Evolutionary conservation across 164 flowering plant species (phyloP).

Genomic region (Tinospora cordifolia): DNA sequence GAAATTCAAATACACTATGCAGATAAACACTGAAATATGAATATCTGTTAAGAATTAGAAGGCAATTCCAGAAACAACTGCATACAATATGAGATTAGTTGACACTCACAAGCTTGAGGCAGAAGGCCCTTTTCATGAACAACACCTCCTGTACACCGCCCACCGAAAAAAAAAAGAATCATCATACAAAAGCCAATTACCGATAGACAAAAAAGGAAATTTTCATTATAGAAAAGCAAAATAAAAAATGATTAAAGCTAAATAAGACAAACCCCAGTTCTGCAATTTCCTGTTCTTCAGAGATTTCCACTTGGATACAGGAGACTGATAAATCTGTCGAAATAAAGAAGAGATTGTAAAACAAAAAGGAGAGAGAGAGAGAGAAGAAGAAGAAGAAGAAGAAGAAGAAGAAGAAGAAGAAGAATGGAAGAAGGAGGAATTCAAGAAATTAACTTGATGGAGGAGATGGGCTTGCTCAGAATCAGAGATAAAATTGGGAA

Average conservation of each 20-base stretch:
- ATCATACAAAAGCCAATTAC: no score
- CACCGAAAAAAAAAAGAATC: no score
- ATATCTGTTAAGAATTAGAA: background rate
- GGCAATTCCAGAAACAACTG: background rate
- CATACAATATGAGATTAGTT: no score
- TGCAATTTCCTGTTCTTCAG: slow-evolving; percentile 80
- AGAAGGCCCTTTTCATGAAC: slow-evolving; percentile 93
- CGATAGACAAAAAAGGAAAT: no score
- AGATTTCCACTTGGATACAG: slow-evolving; percentile 72
- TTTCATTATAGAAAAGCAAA: no score
- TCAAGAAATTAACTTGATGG: slow-evolving; percentile 27
- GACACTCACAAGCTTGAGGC: slow-evolving; percentile 62
- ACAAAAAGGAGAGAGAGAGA: no score
- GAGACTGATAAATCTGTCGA: slow-evolving; percentile 54
- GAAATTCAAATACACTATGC: no score
- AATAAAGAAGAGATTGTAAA: background rate
- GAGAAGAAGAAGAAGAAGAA: no score
- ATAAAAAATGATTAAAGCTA: no score
- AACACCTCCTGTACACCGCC: slow-evolving; percentile 75
- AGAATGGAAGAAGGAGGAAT: background rate
- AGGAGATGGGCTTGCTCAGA: slow-evolving; percentile 46
- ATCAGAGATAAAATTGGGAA: slow-evolving; percentile 60
- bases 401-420: no score
- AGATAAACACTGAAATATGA: no score
- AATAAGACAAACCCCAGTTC: slow-evolving; percentile 68